Evolutionary conservation across 164 flowering plant genomes (phyloP), one percentile per base, ranked within the genome.

Genomic region (Nymphaea thermarum): DNA sequence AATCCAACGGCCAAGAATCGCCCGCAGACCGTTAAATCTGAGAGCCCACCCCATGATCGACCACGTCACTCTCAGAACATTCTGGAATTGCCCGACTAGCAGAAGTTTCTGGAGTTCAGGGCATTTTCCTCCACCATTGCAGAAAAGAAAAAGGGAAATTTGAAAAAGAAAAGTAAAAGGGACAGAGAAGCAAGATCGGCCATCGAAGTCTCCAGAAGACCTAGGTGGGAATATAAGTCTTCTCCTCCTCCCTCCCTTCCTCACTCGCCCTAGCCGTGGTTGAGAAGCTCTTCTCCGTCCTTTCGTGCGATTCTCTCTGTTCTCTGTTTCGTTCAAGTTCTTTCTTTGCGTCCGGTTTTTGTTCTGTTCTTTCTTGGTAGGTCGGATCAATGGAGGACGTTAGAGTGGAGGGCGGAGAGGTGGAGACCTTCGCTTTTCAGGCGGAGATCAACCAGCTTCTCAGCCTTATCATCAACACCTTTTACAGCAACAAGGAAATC

Each of bases 401-500:
- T 71, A 16, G 16, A 17, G 53, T 67, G 70, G 45, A n/a, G 16
- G 70, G 68, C 3, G 80, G 83, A 77, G 77, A 10, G 82, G 65
- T 12, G 3, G 87, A 86, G 75, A 84, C 87, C 67, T 87, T 84
- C 45, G 87, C 89, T 4, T 85, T 85, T 71, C 87, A 87, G 76
- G 87, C 89, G 10, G 89, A 87, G 84, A 85, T 85, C 75, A 83
- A 87, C 79, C 91, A 89, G 78, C 84, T 88, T 44, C 77, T 88
- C 62, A 88, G 94, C 63, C 74, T 88, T 66, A 88, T 88, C 78
- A 88, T 88, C 84, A 88, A 88, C 69, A 85, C 94, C 5, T 88
- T 88, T 72, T 88, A 88, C 84, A 83, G 88, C 76, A 88, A 86
- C 86, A 89, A 89, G 75, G 95, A 89, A 82, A 89, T 89, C 5